These are phyloP conservation scores for Xylaria sp. DNA, from an alignment of 495 filamentous ascomycete genomes.

Conservation along the genomic window DNA sequence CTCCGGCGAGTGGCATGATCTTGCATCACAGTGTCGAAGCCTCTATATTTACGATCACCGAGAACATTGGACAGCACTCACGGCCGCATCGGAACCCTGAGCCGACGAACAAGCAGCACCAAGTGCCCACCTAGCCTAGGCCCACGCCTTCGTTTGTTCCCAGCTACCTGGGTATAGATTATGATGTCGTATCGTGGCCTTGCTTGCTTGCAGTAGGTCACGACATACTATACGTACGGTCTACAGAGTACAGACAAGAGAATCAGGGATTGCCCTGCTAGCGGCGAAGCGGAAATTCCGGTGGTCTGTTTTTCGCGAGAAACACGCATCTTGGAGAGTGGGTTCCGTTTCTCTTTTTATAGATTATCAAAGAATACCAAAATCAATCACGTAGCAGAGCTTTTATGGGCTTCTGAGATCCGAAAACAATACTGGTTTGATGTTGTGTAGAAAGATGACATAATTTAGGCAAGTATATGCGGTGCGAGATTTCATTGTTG, in stretches of 20 bases:
- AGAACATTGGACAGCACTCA: background rate
- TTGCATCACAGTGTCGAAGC: background rate
- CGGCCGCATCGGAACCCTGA: background rate
- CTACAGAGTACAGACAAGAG: background rate
- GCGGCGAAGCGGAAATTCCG: background rate
- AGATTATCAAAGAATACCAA: background rate
- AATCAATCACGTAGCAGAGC: background rate
- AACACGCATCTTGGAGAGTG: background rate
- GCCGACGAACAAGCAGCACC: too few species aligned
- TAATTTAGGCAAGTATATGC: constrained; percentile 3
- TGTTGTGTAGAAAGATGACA: background rate
- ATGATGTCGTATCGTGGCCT: background rate
- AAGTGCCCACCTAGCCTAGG: background rate
- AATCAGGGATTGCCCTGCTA: background rate
- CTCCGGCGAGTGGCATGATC: background rate
- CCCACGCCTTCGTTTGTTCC: background rate
- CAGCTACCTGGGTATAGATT: constrained; percentile 9
- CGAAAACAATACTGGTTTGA: background rate
- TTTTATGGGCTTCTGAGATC: background rate
- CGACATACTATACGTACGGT: too few species aligned
- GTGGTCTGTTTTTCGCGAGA: background rate
- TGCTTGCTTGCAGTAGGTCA: background rate
- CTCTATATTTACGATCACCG: background rate
- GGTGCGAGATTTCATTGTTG: background rate
- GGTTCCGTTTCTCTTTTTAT: background rate